Base-by-base conservation (phyloP, 768 basidiomycete genomes). In the Lentinula aciculospora region DNA sequence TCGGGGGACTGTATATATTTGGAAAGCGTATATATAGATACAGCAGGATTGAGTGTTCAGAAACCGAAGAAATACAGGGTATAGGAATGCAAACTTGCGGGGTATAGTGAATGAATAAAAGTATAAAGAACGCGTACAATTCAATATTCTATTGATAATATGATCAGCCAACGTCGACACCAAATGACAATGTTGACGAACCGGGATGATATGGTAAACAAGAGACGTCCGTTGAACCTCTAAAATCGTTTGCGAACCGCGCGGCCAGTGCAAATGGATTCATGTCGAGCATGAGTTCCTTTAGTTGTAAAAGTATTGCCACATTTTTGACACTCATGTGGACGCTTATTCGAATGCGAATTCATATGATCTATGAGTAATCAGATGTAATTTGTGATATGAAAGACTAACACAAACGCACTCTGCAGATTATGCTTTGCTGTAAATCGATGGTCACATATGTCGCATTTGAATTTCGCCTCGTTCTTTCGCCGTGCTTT, bases 371-470 rank as follows among this genome's bases (percentile, higher is more conserved):
- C 56, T 57, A 1, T 3, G 29, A 27, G 27, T 3, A 34, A 57
- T 19, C 28, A 39, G n/a, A 36, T 10, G 47, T 8, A 32, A 48
- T 17, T 3, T 12, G 1, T 29, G 21, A 34, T 28, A 32, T 5
- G 10, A 48, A 48, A 45, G 7, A 15, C 15, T 21, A 19, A 19
- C 1, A 13, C 8, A 23, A 15, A 56, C 54, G n/a, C 12, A 57
- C 56, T 57, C n/a, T 29, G 25, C 4, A 57, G 44, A 28, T 57
- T 57, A 28, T 57, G 56, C 25, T 57, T 57, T 3, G 56, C 56
- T 13, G 56, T 57, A 29, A 57, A 57, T 10, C 36, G n/a, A 17
- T 57, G 44, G n/a, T 29, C 34, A 13, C 56, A 57, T 32, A 57
- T 32, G 1, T 32, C 31, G 28, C 56, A 57, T n/a, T 32, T 36